Evolutionary conservation across 148 eudicot species (phyloP), one percentile per base, ranked within the genome.

Genomic region (Silene uniflora): DNA sequence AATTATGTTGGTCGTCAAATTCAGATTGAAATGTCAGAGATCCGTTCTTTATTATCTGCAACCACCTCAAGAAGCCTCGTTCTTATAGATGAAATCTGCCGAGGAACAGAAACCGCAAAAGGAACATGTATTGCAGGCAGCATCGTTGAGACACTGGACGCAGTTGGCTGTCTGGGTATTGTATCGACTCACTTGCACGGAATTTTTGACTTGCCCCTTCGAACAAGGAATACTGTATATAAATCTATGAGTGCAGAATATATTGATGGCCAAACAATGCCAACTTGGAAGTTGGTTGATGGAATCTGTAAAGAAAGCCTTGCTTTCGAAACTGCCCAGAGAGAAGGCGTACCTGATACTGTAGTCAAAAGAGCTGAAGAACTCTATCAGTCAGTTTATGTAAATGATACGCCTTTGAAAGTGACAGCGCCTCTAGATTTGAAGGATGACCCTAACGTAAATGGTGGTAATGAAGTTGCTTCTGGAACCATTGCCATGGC

Each of bases 71-170:
- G 82, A 78, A 95, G 98, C 76, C 97, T 95, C 19, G 98, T 92
- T 60, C 98, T 95, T 73, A 84, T 95, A 62, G 98, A 95, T 75
- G 98, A 95, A 86, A 92, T 95, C 73, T 95, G 98, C 78, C 82
- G 97, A 76, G 98, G 98, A 68, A 95, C 98, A 29, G 98, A 95
- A 84, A 90, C 98, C 46, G 96, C 93, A 25, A 95, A 92, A 63
- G 98, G 97, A 64, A 92, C 97, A 35, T 95, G 98, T 73, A 92
- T 95, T 67, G 98, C 98, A 56, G 98, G 98, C 18, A 92, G 97
- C 83, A 83, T 95, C 32, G 86, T 90, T 19, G 98, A 95, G 78
- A 87, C 91, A 68, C 87, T 95, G 56, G 98, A 92, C 77, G 80
- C 70, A 65, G 75, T 80, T 71, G 93, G 92, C 61, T 95, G 97